phyloP scores from a whole-genome alignment of 2,329 filamentous ascomycete species.

The Fusarium sp. region DNA sequence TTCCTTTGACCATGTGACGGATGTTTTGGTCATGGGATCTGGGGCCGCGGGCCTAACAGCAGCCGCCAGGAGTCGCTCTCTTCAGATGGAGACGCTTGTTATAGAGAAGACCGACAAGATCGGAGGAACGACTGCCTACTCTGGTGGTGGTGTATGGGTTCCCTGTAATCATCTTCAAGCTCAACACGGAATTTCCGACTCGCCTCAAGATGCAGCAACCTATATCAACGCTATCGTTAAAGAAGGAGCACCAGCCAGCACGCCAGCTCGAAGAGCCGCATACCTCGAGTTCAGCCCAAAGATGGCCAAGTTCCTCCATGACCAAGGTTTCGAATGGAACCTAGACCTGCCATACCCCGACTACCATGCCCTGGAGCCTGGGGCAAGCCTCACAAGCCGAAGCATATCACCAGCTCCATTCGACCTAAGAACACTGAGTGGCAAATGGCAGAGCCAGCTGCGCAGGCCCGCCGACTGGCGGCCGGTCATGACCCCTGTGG shows the following conservation, averaged over 20 bases:
- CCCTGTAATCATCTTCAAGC: not conserved
- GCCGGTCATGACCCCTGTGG: not conserved
- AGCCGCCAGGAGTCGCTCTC: not conserved
- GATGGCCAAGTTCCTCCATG: not conserved
- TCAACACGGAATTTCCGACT: not conserved
- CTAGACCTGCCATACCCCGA: not conserved
- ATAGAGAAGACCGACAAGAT: not conserved
- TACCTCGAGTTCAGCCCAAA: not conserved
- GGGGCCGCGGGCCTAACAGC: not conserved
- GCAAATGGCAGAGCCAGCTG: not conserved
- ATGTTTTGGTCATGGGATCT: not conserved
- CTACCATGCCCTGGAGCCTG: not conserved
- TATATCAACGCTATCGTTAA: not conserved
- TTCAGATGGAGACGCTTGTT: not conserved
- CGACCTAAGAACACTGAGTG: not conserved
- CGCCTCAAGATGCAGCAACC: not conserved
- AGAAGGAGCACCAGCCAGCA: not conserved
- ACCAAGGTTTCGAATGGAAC: not conserved
- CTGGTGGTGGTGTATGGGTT: not conserved
- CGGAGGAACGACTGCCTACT: not conserved
- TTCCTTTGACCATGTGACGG: not conserved
- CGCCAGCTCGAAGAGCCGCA: not conserved
- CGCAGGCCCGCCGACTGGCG: not conserved
- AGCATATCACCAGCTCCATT: not conserved
- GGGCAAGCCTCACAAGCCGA: not conserved